These are phyloP conservation scores for Trametes polyzona DNA, from an alignment of 1,284 basidiomycete genomes.

Conservation along the genomic window DNA sequence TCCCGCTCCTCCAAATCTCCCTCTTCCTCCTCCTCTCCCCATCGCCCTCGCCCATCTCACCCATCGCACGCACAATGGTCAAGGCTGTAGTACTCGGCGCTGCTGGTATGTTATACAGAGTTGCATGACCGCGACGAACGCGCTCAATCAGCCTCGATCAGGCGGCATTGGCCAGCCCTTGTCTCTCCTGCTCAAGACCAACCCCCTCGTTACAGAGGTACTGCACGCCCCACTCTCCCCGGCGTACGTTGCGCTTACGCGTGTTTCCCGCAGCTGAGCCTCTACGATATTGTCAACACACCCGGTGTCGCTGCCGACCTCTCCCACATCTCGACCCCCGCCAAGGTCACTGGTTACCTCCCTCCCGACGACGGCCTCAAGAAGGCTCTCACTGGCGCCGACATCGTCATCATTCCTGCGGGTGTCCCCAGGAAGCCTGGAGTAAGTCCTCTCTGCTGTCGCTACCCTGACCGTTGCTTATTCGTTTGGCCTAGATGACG, in stretches of 20 bases:
- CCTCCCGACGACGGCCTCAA: conserved; percentile 80
- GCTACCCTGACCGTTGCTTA: conserved; percentile 5
- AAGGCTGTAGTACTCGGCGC: conserved; percentile 95
- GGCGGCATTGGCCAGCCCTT: conserved; percentile 94
- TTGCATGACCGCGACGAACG: background rate
- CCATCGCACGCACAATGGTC: conserved; percentile 53
- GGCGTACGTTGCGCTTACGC: too few relatives aligned
- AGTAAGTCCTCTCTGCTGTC: conserved; percentile 48
- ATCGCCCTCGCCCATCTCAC: conserved; percentile 17
- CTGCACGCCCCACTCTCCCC: too few relatives aligned
- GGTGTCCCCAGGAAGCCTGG: conserved; percentile 97
- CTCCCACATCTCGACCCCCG: conserved; percentile 84
- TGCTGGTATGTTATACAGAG: conserved; percentile 59
- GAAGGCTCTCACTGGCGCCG: conserved; percentile 83
- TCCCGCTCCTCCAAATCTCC: background rate
- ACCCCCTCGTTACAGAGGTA: conserved; percentile 81
- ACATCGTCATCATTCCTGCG: conserved; percentile 95
- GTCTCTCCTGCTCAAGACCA: conserved; percentile 87
- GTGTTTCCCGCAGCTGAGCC: conserved; percentile 58
- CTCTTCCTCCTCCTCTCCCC: conserved; percentile 3
- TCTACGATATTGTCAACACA: conserved; percentile 97
- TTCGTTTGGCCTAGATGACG: conserved; percentile 60
- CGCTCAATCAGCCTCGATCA: conserved; percentile 35
- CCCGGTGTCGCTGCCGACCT: conserved; percentile 96
- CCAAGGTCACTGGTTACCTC: conserved; percentile 79